These are phyloP conservation scores for Grammothele lineata DNA, from an alignment of 768 basidiomycete species.

Conservation along the genomic window DNA sequence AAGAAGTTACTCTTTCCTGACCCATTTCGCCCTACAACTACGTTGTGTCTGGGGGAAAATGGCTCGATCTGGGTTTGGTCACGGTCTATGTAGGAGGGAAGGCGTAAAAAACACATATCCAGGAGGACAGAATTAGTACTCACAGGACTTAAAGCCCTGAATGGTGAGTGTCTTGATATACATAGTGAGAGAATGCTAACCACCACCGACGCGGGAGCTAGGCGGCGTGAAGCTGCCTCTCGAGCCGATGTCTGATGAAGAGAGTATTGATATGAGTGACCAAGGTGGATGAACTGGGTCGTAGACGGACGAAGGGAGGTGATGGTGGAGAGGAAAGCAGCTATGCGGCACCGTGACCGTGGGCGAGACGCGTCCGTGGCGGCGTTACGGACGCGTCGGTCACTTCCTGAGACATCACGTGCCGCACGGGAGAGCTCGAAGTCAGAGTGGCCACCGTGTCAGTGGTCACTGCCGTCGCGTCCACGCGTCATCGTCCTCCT, in stretches of 20 bases:
- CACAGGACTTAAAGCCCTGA: conserved; percentile 98
- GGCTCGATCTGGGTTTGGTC: conserved; percentile 93
- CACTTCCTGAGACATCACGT: too few relatives aligned
- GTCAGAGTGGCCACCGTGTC: too few relatives aligned
- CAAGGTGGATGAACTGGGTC: too few relatives aligned
- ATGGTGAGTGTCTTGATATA: conserved; percentile 88
- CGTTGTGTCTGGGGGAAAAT: conserved; percentile 91
- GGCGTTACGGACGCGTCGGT: too few relatives aligned
- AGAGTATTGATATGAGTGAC: too few relatives aligned
- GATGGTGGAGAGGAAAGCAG: background rate
- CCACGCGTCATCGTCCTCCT: too few relatives aligned
- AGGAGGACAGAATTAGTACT: conserved; percentile 18
- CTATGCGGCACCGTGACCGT: background rate
- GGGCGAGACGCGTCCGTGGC: background rate
- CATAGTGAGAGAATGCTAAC: conserved; percentile 38
- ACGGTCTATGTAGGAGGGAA: conserved; percentile 47
- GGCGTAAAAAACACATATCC: background rate
- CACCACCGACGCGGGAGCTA: background rate
- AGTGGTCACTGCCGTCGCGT: too few relatives aligned
- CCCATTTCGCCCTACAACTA: conserved; percentile 96
- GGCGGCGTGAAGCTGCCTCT: too few relatives aligned
- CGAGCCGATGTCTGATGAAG: too few relatives aligned
- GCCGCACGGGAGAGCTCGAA: too few relatives aligned
- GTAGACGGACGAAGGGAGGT: too few relatives aligned
- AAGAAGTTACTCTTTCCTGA: conserved; percentile 99